Conservation (phyloP, 2,329 filamentous ascomycete species). For the Dendryphion nanum region DNA sequence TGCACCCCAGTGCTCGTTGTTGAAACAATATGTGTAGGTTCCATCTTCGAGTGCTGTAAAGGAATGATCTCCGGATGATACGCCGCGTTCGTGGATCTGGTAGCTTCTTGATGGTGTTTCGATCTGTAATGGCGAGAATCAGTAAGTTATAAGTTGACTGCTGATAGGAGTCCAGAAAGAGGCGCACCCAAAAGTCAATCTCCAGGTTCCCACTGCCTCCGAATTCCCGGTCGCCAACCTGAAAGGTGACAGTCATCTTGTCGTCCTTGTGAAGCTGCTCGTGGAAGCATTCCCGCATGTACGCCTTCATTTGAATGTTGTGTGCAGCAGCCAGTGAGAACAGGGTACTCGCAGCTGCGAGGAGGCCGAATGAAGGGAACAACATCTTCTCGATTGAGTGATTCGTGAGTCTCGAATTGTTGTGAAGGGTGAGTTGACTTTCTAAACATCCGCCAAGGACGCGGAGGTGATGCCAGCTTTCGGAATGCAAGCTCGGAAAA, state of each 20-base stretch:
- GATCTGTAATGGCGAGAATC: conserved; percentile 55
- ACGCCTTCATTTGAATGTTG: conserved; percentile 92
- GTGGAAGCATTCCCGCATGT: conserved; percentile 97
- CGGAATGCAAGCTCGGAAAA: conserved; percentile 11
- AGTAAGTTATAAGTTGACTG: not conserved
- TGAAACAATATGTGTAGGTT: conserved; percentile 95
- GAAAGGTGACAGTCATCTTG: conserved; percentile 97
- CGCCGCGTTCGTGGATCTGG: conserved; percentile 74
- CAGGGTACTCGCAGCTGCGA: conserved; percentile 53
- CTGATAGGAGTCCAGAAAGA: not conserved
- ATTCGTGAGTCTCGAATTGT: too few species aligned
- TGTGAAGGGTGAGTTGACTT: conserved; percentile 4
- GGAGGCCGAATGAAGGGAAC: conserved; percentile 35
- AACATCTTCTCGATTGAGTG: conserved; percentile 28
- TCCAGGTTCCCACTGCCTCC: conserved; percentile 92
- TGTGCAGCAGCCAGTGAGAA: conserved; percentile 71
- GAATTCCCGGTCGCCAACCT: conserved; percentile 95
- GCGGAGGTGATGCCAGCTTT: conserved; percentile 13
- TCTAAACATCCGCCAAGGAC: conserved; percentile 3
- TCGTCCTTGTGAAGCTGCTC: conserved; percentile 90
- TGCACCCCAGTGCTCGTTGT: conserved; percentile 96
- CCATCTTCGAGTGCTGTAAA: conserved; percentile 85
- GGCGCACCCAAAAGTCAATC: conserved; percentile 90
- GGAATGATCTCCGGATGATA: conserved; percentile 89
- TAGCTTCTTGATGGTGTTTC: conserved; percentile 73